Evolutionary conservation across 306 rosid species (phyloP), one percentile per base, ranked within the genome.

Genomic region (Cicer pinnatifidum): DNA sequence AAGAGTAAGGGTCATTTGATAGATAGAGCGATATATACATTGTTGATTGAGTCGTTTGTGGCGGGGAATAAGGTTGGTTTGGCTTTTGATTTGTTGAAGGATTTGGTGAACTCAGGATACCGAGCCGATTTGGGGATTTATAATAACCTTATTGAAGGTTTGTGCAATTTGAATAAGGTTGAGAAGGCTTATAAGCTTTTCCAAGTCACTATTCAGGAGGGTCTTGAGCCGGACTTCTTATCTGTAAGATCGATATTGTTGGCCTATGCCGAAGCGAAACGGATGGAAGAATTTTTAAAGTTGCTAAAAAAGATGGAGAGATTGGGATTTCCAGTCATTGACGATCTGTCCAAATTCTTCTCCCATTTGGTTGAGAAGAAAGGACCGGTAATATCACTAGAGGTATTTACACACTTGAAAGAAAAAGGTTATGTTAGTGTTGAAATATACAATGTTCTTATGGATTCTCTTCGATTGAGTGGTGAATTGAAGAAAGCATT

Each of bases 181-280:
- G 87, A 92, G 51, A 89, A 75, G 83, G 97, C 98, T 23, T 64
- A 75, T 68, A 92, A 83, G 82, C 86, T 92, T 80, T 90, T 92
- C 71, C 83, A 45, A 62, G 75, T 84, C 35, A 82, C 77, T 3
- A 28, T 90, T 51, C 81, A 70, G 43, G 96, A 87, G 76, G 97
- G 81, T 72, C 84, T 89, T 59, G 86, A 81, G 43, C 90, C 89
- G 1, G 76, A 90, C 47, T 82, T 89, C 33, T 73, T 7, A 3
- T 85, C 87, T 0, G 78, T 85, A 71, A 85, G 75, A 23, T 91
- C 96, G 1, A 77, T 93, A 39, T 44, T 87, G 90, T 63, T 85
- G 39, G 68, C 70, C 11, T 89, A 87, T 72, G 83, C 88, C 15
- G 86, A 83, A 74, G 83, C 28, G 16, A 69, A 67, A 54, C 83